phyloP scores from a whole-genome alignment of 495 filamentous ascomycete species.

The Penicillium dipodomyicola region DNA sequence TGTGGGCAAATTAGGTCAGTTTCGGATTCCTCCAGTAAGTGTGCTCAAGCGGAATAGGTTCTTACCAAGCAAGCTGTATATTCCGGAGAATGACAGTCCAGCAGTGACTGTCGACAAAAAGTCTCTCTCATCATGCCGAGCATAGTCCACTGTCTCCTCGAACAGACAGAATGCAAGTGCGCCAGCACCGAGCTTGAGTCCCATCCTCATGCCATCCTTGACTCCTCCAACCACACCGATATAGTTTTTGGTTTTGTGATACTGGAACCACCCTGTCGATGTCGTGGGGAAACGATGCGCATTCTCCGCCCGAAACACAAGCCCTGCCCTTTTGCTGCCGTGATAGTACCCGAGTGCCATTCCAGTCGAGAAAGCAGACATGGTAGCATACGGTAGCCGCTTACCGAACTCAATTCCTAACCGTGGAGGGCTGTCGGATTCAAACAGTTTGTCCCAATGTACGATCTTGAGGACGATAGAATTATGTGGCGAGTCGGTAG shows the following conservation, averaged over 20 bases:
- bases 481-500: conserved; percentile 16
- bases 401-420: conserved; percentile 61
- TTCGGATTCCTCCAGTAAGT: conserved; percentile 4
- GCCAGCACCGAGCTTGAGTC: conserved; percentile 64
- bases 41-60: not conserved
- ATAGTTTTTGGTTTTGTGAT: conserved; percentile 98
- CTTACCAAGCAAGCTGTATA: conserved; percentile 82
- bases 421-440: conserved; percentile 49
- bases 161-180: conserved; percentile 65
- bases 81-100: conserved; percentile 75
- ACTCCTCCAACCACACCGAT: conserved; percentile 69
- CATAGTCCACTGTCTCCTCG: conserved; percentile 81
- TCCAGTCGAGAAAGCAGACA: conserved; percentile 62
- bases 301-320: conserved; percentile 91
- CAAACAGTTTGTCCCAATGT: conserved; percentile 45
- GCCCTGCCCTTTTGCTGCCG: conserved; percentile 66
- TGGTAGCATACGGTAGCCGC: conserved; percentile 61
- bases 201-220: conserved; percentile 74
- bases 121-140: conserved; percentile 64
- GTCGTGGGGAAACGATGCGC: conserved; percentile 82
- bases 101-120: conserved; percentile 74
- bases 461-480: conserved; percentile 33
- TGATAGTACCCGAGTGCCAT: conserved; percentile 66
- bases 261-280: conserved; percentile 90
- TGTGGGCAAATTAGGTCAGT: conserved; percentile 16